Base-by-base conservation (phyloP, 2,329 filamentous ascomycete species). In the Coniella lustricola region DNA sequence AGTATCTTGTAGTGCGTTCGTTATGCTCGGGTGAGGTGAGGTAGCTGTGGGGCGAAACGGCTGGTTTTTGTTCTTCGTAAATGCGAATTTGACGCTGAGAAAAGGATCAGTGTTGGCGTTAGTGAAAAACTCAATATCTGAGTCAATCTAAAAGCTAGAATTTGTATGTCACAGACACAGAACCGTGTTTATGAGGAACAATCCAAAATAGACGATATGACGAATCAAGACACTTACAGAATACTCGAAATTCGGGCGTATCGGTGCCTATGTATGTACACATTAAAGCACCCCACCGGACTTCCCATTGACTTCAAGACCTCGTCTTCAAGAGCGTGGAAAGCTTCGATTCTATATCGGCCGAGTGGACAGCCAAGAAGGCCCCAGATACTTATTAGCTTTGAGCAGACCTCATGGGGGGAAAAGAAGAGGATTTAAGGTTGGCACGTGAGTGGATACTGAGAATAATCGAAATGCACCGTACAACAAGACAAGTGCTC, bases 401-500 rank as follows among this genome's bases (percentile, higher is more conserved):
- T 29, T 29, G 5, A 13, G 12, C 17, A 31, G 22, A 16, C 3
- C 8, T 39, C 12, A n/a, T 14, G 22, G 38, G 13, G n/a, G 12
- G 3, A 17, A 16, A 14, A 41, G 10, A 16, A 13, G 10, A 21
- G 16, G 0, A 10, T n/a, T n/a, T 10, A 10, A 13, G n/a, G 16
- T 5, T 16, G 5, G n/a, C n/a, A n/a, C n/a, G n/a, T n/a, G n/a
- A 16, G 14, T 8, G 13, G 7, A 17, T 1, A 17, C 3, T 17
- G 12, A 2, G n/a, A 12, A 1, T 2, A 12, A 1, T 25, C 7
- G 10, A 5, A 21, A 16, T 20, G 7, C 9, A 49, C 46, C 46
- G 34, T 7, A 52, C 36, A 34, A 50, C 40, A 17, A 33, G 43
- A 20, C 43, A 46, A 1, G 46, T 44, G 14, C 42, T 20, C 0